Evolutionary conservation across 352 stramenopile genomes (phyloP), one percentile per base, ranked within the genome.

Genomic region (Phytophthora sp.): DNA sequence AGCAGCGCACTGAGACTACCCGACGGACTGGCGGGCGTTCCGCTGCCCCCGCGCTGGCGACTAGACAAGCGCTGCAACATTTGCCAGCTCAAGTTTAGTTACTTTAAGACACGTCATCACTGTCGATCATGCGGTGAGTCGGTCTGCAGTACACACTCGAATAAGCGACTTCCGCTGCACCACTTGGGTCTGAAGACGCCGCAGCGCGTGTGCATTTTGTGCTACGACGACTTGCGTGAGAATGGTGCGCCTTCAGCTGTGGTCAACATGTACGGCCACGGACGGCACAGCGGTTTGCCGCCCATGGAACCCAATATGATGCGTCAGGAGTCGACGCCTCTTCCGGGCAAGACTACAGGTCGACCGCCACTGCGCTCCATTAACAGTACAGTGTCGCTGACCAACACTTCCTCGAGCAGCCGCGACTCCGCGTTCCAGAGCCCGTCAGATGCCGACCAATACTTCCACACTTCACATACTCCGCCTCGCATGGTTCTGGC

Each of bases 41-140:
- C 75, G 30, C 73, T 91, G 29, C 83, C 83, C 13, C 82, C 85
- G 21, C 80, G 80, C 9, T 95, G 93, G 84, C 72, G 81, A 26
- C 65, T 91, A 44, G 82, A 90, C 51, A 90, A 84, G 54, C 74
- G 78, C 18, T 97, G 90, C 71, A 87, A 91, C 57, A 86, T 93
- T 41, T 97, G 90, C 58, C 75, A 89, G 57, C 66, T 86, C 39
- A 93, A 91, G 66, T 97, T 97, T 63, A 93, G 70, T 31, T 89
- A 96, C 73, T 86, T 97, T 30, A 90, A 88, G 71, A 82, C 79
- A 38, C 82, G 88, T 8, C 90, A 97, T 66, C 90, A 97, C 69
- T 97, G 90, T 66, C 85, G 90, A 63, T 92, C 89, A 63, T 97
- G 90, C 64, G 90, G 90, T 12, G 67, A 90, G 51, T 93, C 90